phyloP scores from a whole-genome alignment of 2,329 filamentous ascomycete genomes.

The Neopestalotiopsis rosae region DNA sequence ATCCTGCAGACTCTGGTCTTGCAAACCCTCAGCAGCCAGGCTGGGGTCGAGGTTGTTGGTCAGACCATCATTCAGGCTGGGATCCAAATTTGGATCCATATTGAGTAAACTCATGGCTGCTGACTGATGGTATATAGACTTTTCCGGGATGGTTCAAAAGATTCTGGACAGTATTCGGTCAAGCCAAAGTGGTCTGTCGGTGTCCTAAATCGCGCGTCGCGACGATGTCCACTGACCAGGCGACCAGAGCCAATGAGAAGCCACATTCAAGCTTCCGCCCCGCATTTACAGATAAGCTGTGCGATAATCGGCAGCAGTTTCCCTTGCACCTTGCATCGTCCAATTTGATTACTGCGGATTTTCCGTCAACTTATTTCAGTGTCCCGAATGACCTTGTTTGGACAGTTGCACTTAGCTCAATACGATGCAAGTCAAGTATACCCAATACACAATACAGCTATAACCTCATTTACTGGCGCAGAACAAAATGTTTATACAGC shows the following conservation, averaged over 20 bases:
- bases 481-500: too few relatives aligned
- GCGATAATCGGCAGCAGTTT: neutral
- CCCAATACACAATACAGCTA: too few relatives aligned
- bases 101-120: slow-evolving; percentile 1
- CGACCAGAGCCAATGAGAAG: neutral
- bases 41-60: neutral
- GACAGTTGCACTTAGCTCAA: neutral
- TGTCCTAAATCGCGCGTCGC: slow-evolving; percentile 8
- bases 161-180: slow-evolving; percentile 16
- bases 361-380: slow-evolving; percentile 4
- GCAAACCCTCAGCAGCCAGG: neutral
- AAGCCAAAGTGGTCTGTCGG: slow-evolving; percentile 11
- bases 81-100: slow-evolving; percentile 5
- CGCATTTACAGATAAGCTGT: slow-evolving; percentile 7
- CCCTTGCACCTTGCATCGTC: neutral
- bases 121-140: neutral
- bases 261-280: neutral
- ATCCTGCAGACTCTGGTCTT: neutral
- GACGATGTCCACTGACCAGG: neutral
- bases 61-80: slow-evolving; percentile 3
- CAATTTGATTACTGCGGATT: neutral
- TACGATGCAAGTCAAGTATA: too few relatives aligned
- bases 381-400: neutral
- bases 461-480: too few relatives aligned
- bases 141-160: neutral